Evolutionary conservation across 164 flowering plant genomes (phyloP), one percentile per base, ranked within the genome.

Genomic region (Cinnamomum micranthum): DNA sequence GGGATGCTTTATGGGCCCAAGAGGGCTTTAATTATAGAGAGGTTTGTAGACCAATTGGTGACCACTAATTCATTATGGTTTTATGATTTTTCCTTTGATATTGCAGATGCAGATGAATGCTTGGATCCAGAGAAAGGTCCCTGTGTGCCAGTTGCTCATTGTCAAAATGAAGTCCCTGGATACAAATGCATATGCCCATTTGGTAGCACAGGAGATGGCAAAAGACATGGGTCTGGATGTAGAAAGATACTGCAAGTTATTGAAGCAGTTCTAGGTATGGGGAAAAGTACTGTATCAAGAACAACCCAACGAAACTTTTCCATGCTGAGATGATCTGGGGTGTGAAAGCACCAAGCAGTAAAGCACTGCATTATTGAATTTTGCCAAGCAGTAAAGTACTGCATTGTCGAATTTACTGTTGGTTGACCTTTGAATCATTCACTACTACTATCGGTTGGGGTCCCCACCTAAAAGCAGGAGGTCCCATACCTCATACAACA

Each of bases 151-250:
- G 51, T 22, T 25, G 78, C 83, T 31, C 78, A 58, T 33, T 77
- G 83, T 41, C 66, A 4, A 14, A 80, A 77, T 73, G 28, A 74
- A 71, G 71, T 69, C 72, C 72, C 80, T 19, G 80, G 80, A 23
- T 80, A 67, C 51, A 69, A 20, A n/a, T 80, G 80, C 75, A 69
- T 60, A 66, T 80, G 83, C 62, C 80, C 80, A 65, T 80, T 80
- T 75, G 78, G 83, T 63, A 77, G 74, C 68, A 60, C 78, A 35
- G 83, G 83, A 71, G 83, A 80, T 77, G 83, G 83, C 24, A 75
- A 68, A 31, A 65, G 35, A 51, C 59, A 68, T n/a, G 83, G 83
- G 12, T 80, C 83, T 69, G 82, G 82, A 23, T 77, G 80, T 72
- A 74, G 51, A 50, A 67, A 74, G 24, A 60, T 75, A 10, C 76